Conservation (phyloP, 345 rosid species). For the Gossypium australe region DNA sequence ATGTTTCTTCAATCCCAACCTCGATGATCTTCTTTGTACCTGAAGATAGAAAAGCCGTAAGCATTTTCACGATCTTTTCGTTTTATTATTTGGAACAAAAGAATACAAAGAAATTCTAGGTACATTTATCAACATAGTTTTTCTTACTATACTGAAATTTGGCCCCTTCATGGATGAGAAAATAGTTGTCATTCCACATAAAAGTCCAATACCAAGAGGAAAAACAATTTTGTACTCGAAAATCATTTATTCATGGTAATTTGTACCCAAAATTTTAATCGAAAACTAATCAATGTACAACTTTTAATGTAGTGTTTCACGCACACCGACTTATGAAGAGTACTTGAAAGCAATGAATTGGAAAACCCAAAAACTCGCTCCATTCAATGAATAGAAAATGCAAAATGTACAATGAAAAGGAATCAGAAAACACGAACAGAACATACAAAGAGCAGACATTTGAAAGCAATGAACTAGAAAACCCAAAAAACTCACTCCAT, state of each 20-base stretch:
- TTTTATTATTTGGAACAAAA: neutral
- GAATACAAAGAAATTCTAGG: neutral
- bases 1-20: conserved; percentile 11
- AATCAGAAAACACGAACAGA: neutral
- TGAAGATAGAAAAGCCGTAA: neutral
- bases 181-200: neutral
- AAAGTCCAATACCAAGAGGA: neutral
- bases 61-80: neutral
- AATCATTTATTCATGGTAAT: neutral
- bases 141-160: neutral
- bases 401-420: neutral
- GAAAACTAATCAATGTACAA: neutral
- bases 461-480: neutral
- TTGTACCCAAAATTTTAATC: neutral
- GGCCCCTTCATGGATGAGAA: neutral
- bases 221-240: neutral
- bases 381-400: neutral
- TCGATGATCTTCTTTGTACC: conserved; percentile 12
- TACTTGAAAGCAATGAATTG: neutral
- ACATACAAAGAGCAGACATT: neutral
- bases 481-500: neutral
- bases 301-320: neutral
- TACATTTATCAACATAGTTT: neutral
- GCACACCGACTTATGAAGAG: neutral
- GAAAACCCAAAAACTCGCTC: neutral